Evolutionary conservation across 1,139 yeast species (phyloP), one percentile per base, ranked within the genome.

Genomic region (Nakaseomyces delphensis): DNA sequence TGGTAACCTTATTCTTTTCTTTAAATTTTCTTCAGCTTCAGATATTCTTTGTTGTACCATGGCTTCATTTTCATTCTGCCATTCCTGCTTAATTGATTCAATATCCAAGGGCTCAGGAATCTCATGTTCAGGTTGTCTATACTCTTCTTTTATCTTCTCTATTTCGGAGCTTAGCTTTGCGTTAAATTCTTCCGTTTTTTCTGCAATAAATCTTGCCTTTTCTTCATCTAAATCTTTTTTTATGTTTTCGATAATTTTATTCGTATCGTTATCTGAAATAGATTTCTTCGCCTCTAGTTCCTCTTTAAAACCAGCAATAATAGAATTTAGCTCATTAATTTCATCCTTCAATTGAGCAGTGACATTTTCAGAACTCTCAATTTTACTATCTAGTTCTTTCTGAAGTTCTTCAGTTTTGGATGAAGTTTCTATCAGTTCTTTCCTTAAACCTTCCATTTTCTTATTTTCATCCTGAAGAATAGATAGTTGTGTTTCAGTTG

Each of bases 21-120:
- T 62, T 38, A 54, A 43, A 10, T 49, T 48, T 33, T 62, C 64
- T 10, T 56, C 46, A 8, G 62, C 63, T 33, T 45, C 53, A 11
- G 51, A 46, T 14, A 55, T 47, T 23, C 52, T 45, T 16, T 45
- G 38, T 4, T 44, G 41, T 3, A 52, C 39, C n/a, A 54, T 50
- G n/a, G 38, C 44, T 27, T 58, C 61, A 38, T 55, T 54, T 28
- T 55, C 57, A 6, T 49, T 48, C 43, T 57, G 59, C 53, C 55
- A 46, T 40, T 52, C 38, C 24, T 45, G 48, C 40, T 45, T 53
- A 10, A 55, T 30, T 3, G 29, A 39, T 3, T 44, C 47, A 9
- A 42, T 24, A 38, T 50, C 44, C 10, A 36, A 10, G 19, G 52
- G 27, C 38, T 49, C 45, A 38, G 54, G 39, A 36, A 48, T 50